Base-by-base conservation (phyloP, 148 eudicot genomes). In the Vaccinium vitisidaea region DNA sequence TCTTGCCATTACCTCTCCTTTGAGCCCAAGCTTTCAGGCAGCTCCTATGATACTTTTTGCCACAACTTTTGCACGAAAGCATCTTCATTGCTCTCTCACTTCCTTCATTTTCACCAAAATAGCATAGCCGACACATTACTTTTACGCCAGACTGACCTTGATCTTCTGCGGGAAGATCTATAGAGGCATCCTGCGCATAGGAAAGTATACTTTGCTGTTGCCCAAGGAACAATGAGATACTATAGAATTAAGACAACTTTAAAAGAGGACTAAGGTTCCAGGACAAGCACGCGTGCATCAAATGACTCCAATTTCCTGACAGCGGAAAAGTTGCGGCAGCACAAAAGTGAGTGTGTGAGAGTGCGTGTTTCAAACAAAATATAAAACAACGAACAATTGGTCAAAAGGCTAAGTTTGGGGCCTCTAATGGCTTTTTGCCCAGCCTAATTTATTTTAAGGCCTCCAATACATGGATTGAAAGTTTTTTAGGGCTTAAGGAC, bases 101-200 rank as follows among this genome's bases (percentile, higher is more conserved):
- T 80, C 95, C 96, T 89, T 95, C 96, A 89, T 89, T 87, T 87
- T 94, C 99, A 80, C 98, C 98, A 83, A 85, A 86, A 90, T 92
- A 97, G 93, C 99, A 97, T 83, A 97, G 86, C 79, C 98, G 93
- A 84, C 99, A 97, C 98, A 95, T 92, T 52, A 93, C 93, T 88
- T 94, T 94, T 56, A 86, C 91, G 78, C 86, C 89, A 16, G 93
- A 87, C 74, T 79, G 88, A 63, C 84, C 91, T 80, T 86, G 94
- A 85, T 97, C 99, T 87, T 93, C 98, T 87, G 88, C 92, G 59
- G 90, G 81, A 86, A 67, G 81, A 89, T 93, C 96, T 85, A 85
- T 87, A 21, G 88, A 85, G 12, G 84, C 87, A 80, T 92, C 94
- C 99, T 94, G 88, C 69, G 27, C 10, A 43, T 36, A 76, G 49